phyloP scores from a whole-genome alignment of 2,329 filamentous ascomycete species.

The Venturia nashicola region DNA sequence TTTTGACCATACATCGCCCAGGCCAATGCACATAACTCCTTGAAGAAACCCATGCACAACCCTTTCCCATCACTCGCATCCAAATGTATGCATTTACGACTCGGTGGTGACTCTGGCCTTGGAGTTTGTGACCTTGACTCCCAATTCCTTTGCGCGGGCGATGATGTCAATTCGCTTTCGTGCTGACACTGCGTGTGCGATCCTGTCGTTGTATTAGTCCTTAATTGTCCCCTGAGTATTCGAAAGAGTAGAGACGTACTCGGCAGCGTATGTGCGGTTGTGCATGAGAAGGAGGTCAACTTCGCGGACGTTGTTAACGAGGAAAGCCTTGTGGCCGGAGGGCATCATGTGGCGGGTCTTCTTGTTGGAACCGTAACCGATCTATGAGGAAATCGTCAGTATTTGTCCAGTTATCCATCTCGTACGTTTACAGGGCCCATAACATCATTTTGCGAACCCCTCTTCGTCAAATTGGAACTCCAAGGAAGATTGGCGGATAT shows the following conservation, averaged over 20 bases:
- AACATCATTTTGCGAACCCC: constrained; percentile 7
- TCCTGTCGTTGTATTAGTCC: constrained; percentile 48
- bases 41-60: constrained; percentile 3
- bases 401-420: background rate
- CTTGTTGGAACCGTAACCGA: constrained; percentile 98
- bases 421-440: background rate
- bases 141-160: constrained; percentile 90
- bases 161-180: constrained; percentile 98
- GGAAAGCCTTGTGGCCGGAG: constrained; percentile 98
- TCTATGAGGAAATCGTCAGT: constrained; percentile 43
- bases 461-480: constrained; percentile 8
- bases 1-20: background rate
- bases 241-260: constrained; percentile 52
- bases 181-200: constrained; percentile 94
- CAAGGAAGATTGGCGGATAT: constrained; percentile 10
- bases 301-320: constrained; percentile 92
- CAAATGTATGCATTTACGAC: constrained; percentile 33
- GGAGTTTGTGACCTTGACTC: constrained; percentile 99
- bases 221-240: background rate
- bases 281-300: constrained; percentile 99
- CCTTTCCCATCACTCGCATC: background rate
- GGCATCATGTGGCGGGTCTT: constrained; percentile 99
- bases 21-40: constrained; percentile 1
- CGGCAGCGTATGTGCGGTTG: constrained; percentile 97
- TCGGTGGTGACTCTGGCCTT: constrained; percentile 99